Percentiles rank a stretch among this genome's conserved stretches.
phyloP scores from a whole-genome alignment of 2,329 filamentous ascomycete genomes.

The Xylaria sp. region DNA sequence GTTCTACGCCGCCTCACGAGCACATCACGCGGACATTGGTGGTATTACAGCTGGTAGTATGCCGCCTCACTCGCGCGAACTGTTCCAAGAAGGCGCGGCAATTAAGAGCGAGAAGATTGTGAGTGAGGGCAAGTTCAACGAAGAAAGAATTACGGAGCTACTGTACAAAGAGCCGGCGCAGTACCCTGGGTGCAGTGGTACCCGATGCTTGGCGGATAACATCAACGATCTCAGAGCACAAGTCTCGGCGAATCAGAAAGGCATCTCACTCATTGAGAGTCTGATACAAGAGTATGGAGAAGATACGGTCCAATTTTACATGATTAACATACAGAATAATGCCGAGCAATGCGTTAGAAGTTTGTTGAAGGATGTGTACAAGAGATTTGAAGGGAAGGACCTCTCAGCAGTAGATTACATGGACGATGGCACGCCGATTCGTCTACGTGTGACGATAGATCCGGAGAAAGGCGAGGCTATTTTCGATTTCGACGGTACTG shows the following conservation, averaged over 20 bases:
- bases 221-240: slow-evolving; percentile 84
- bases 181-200: slow-evolving; percentile 77
- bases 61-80: slow-evolving; percentile 72
- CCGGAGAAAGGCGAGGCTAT: slow-evolving; percentile 75
- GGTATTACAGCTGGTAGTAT: slow-evolving; percentile 80
- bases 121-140: slow-evolving; percentile 78
- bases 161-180: slow-evolving; percentile 76
- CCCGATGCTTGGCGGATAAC: slow-evolving; percentile 78
- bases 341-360: slow-evolving; percentile 76
- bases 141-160: slow-evolving; percentile 74
- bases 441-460: slow-evolving; percentile 76
- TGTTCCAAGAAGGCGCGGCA: slow-evolving; percentile 67
- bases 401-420: slow-evolving; percentile 77
- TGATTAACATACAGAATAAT: slow-evolving; percentile 79
- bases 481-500: slow-evolving; percentile 80
- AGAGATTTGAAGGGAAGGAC: slow-evolving; percentile 73
- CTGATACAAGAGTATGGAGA: slow-evolving; percentile 80
- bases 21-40: slow-evolving; percentile 84
- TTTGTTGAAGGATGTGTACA: slow-evolving; percentile 73
- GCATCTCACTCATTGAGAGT: slow-evolving; percentile 76
- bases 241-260: slow-evolving; percentile 81
- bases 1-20: slow-evolving; percentile 83
- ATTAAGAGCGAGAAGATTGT: slow-evolving; percentile 74
- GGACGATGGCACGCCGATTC: slow-evolving; percentile 81
- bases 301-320: slow-evolving; percentile 79